Evolutionary conservation across 1,284 basidiomycete species (phyloP), one percentile per base, ranked within the genome.

Genomic region (Takashimella tepidaria): DNA sequence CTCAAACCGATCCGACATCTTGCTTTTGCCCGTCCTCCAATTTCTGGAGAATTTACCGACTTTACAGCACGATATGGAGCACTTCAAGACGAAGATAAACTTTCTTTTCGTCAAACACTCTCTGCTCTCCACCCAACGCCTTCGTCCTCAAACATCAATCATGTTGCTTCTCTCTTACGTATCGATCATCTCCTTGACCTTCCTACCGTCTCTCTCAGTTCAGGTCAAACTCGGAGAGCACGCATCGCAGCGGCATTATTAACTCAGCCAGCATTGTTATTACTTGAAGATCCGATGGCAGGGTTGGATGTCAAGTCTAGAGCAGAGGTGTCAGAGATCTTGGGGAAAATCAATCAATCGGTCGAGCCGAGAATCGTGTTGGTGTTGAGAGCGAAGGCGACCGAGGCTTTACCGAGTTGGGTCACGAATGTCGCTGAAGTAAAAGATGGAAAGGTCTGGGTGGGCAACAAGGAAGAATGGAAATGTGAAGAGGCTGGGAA

Each of bases 191-290:
- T 92, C 37, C 76, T 95, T n/a, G 86, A 92, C 65, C 65, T 92
- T 4, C 92, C 92, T 0, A 73, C 87, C 16, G 80, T 95, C 5
- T 87, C 88, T 0, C 73, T 98, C 48, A 90, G 87, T 58, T 95
- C 95, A 62, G 95, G 95, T 0, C 95, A 98, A 77, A 96, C 87
- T 20, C 76, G 95, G 37, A 77, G 91, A 22, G 92, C 92, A 3
- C 79, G 92, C 47, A 89, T 98, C 45, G 79, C 89, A 2, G 84
- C 84, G 59, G 88, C 89, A 0, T 73, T 98, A 8, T 73, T 97
- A 41, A 78, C 76, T 16, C 78, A 80, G 41, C 88, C 90, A 0
- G 80, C 84, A 55, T 61, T 96, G 46, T 70, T 95, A 20, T 72
- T 95, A 2, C 77, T 96, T 12, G 91, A 95, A 60, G 92, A 95